Percentiles rank a stretch among this genome's conserved stretches.
Evolutionary conservation across 345 rosid genomes (phyloP).

Genomic region (Eucalyptus grandis): DNA sequence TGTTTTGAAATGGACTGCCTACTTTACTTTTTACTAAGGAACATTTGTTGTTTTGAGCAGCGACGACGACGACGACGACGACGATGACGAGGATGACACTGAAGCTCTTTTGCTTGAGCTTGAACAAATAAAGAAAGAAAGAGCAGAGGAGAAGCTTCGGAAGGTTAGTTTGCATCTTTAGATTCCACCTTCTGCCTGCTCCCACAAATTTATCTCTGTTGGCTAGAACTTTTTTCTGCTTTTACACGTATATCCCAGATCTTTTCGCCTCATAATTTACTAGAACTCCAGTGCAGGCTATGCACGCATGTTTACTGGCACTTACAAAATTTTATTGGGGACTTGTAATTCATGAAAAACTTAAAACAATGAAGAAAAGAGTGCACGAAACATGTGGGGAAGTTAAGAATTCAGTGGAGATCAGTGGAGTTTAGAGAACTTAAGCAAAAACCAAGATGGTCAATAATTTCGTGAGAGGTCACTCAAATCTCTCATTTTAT

Average conservation of each 20-base stretch:
- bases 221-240: not conserved
- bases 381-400: not conserved
- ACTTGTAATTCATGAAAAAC: not conserved
- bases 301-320: not conserved
- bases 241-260: not conserved
- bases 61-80: conserved; percentile 16
- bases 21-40: not conserved
- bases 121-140: conserved; percentile 91
- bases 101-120: conserved; percentile 94
- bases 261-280: not conserved
- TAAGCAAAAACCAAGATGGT: not conserved
- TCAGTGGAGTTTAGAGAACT: not conserved
- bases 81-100: conserved; percentile 46
- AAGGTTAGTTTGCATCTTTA: conserved; percentile 25
- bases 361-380: not conserved
- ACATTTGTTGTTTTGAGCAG: not conserved
- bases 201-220: not conserved
- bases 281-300: not conserved
- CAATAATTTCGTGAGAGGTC: not conserved
- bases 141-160: conserved; percentile 80
- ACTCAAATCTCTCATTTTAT: not conserved
- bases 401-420: not conserved
- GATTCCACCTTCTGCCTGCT: not conserved
- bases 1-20: not conserved
- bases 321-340: not conserved